phyloP scores from a whole-genome alignment of 208 protist genomes.

The Trypanosoma brucei region DNA sequence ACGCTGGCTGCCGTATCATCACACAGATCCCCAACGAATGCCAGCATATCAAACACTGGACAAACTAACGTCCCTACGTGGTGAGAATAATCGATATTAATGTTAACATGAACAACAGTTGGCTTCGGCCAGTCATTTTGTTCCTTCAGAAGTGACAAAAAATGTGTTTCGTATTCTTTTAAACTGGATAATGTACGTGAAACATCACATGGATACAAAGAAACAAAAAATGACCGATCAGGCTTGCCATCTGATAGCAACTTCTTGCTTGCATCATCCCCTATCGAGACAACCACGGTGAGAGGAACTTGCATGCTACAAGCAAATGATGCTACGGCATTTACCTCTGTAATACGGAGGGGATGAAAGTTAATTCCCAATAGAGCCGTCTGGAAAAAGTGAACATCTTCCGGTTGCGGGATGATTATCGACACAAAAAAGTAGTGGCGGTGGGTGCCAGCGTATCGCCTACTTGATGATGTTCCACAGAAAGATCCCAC shows the following conservation, averaged over 20 bases:
- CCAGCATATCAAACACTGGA: slow-evolving; percentile 57
- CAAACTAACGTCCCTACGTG: slow-evolving; percentile 13
- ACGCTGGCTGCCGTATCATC: slow-evolving; percentile 43
- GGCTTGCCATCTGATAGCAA: slow-evolving; percentile 23
- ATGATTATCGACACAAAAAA: slow-evolving; percentile 56
- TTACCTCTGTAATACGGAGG: slow-evolving; percentile 34
- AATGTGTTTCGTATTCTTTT: slow-evolving; percentile 25
- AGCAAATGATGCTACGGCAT: slow-evolving; percentile 55
- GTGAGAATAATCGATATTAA: slow-evolving; percentile 20
- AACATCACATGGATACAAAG: slow-evolving; percentile 38
- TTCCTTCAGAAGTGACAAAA: slow-evolving; percentile 35
- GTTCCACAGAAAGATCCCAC: slow-evolving; percentile 38
- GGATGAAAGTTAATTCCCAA: slow-evolving; percentile 17
- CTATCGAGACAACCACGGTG: slow-evolving; percentile 60
- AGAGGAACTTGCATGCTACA: slow-evolving; percentile 49
- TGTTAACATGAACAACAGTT: slow-evolving; percentile 43
- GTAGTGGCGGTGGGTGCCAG: slow-evolving; percentile 54
- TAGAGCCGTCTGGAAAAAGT: slow-evolving; percentile 9
- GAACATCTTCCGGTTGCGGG: slow-evolving; percentile 11
- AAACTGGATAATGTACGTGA: slow-evolving; percentile 31
- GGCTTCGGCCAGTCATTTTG: slow-evolving; percentile 42
- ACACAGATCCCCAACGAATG: slow-evolving; percentile 44
- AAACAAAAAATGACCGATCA: slow-evolving; percentile 34
- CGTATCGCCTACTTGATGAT: slow-evolving; percentile 9
- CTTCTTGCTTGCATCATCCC: slow-evolving; percentile 42